phyloP scores from a whole-genome alignment of 148 eudicot species.

The Suaeda aralocaspica region DNA sequence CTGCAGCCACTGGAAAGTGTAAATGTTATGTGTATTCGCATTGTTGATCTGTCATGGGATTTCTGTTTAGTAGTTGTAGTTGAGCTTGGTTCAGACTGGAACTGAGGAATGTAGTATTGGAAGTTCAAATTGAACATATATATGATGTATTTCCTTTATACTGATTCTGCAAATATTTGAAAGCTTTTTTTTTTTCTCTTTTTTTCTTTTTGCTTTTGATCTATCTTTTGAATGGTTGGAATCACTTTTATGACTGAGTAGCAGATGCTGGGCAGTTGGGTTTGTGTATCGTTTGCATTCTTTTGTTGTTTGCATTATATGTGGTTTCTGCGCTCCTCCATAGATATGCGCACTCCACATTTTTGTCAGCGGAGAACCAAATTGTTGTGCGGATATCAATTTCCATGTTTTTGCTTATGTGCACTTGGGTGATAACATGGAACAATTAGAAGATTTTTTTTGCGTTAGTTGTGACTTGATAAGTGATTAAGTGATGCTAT shows the following conservation, averaged over 20 bases:
- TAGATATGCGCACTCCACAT: too few species aligned
- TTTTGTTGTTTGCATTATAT: too few species aligned
- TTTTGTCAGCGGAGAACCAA: too few species aligned
- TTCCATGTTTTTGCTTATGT: too few species aligned
- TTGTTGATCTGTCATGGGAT: not conserved
- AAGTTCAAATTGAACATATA: slow-evolving; percentile 2
- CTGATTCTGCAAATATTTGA: not conserved
- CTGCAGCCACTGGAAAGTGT: not conserved
- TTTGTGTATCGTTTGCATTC: not conserved
- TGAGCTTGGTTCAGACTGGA: not conserved
- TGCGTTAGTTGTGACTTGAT: too few species aligned
- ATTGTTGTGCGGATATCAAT: too few species aligned
- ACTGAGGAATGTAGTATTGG: not conserved
- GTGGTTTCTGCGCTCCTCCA: too few species aligned
- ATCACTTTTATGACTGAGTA: not conserved
- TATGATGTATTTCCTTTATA: not conserved
- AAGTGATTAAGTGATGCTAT: too few species aligned
- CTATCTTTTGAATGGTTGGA: too few species aligned
- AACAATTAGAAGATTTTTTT: too few species aligned
- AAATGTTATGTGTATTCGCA: not conserved
- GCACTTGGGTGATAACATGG: too few species aligned
- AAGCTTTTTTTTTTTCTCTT: not conserved
- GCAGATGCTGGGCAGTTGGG: too few species aligned
- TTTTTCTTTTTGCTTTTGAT: not conserved
- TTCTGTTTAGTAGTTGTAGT: not conserved